Evolutionary conservation across 1,139 yeast genomes (phyloP).

Genomic region (Suhomyces anneliseae): DNA sequence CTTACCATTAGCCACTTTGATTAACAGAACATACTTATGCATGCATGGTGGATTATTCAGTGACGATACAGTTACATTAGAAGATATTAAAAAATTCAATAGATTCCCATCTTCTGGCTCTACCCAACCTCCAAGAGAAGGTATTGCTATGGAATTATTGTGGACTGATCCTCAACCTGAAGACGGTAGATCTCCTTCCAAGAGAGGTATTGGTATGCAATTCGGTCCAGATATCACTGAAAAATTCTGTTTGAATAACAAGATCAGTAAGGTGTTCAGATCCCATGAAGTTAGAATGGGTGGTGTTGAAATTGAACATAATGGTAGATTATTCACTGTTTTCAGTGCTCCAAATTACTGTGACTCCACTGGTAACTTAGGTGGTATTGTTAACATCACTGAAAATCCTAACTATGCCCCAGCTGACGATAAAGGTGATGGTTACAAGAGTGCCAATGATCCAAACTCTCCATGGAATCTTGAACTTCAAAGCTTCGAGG

Average conservation of each 20-base stretch:
- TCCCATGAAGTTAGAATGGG: slow-evolving; percentile 94
- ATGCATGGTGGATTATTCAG: slow-evolving; percentile 97
- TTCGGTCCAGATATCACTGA: slow-evolving; percentile 96
- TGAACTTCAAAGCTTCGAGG: slow-evolving; percentile 61
- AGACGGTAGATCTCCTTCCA: slow-evolving; percentile 81
- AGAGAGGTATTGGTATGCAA: slow-evolving; percentile 93
- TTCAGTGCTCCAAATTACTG: slow-evolving; percentile 98
- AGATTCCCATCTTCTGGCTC: slow-evolving; percentile 57
- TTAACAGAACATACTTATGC: slow-evolving; percentile 74
- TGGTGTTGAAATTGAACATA: slow-evolving; percentile 87
- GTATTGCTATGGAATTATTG: slow-evolving; percentile 90
- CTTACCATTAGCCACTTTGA: slow-evolving; percentile 81
- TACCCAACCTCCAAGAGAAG: slow-evolving; percentile 86
- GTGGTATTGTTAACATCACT: slow-evolving; percentile 75
- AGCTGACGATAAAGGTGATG: slow-evolving; percentile 44
- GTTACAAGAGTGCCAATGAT: slow-evolving; percentile 51
- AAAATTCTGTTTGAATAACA: slow-evolving; percentile 69
- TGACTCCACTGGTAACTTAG: slow-evolving; percentile 86
- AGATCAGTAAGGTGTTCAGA: slow-evolving; percentile 76
- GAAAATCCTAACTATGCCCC: slow-evolving; percentile 36
- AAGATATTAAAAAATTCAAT: slow-evolving; percentile 71
- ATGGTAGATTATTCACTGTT: slow-evolving; percentile 83
- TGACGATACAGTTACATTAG: slow-evolving; percentile 65
- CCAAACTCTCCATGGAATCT: slow-evolving; percentile 50
- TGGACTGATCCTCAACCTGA: slow-evolving; percentile 95